phyloP scores from a whole-genome alignment of 2,329 filamentous ascomycete genomes.

The Pyrenophora teres region DNA sequence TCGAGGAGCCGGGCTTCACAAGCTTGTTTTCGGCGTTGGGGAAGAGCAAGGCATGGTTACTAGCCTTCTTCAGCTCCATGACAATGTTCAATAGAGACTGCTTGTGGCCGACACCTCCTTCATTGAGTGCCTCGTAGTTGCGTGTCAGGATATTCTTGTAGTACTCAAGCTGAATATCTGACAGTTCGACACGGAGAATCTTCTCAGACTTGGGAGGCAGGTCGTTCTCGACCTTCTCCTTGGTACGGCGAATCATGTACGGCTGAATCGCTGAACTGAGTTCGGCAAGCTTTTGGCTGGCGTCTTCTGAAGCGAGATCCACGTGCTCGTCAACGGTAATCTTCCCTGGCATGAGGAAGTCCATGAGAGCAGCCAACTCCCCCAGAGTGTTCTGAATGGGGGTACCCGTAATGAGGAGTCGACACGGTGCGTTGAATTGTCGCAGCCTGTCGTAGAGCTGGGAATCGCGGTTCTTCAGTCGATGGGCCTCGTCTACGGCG shows the following conservation, averaged over 20 bases:
- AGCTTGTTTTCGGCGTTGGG: slow-evolving; percentile 90
- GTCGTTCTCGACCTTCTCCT: slow-evolving; percentile 96
- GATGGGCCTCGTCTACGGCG: slow-evolving; percentile 94
- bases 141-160: slow-evolving; percentile 98
- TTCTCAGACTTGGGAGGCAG: slow-evolving; percentile 97
- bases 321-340: slow-evolving; percentile 90
- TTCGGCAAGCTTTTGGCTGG: slow-evolving; percentile 83
- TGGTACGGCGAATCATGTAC: slow-evolving; percentile 93
- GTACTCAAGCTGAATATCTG: slow-evolving; percentile 94
- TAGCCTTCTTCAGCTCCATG: slow-evolving; percentile 99
- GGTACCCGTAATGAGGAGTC: slow-evolving; percentile 92
- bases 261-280: slow-evolving; percentile 87
- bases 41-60: slow-evolving; percentile 99
- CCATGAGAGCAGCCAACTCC: slow-evolving; percentile 88
- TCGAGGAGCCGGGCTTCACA: slow-evolving; percentile 75
- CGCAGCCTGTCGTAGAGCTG: slow-evolving; percentile 86
- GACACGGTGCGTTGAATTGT: slow-evolving; percentile 84
- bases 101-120: slow-evolving; percentile 87
- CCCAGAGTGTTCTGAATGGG: slow-evolving; percentile 97
- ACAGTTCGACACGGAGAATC: slow-evolving; percentile 96
- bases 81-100: slow-evolving; percentile 97
- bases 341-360: slow-evolving; percentile 96
- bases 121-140: slow-evolving; percentile 92
- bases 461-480: slow-evolving; percentile 93
- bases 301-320: slow-evolving; percentile 78